Evolutionary conservation across 208 protist species (phyloP).

Genomic region (Leishmania turanica): DNA sequence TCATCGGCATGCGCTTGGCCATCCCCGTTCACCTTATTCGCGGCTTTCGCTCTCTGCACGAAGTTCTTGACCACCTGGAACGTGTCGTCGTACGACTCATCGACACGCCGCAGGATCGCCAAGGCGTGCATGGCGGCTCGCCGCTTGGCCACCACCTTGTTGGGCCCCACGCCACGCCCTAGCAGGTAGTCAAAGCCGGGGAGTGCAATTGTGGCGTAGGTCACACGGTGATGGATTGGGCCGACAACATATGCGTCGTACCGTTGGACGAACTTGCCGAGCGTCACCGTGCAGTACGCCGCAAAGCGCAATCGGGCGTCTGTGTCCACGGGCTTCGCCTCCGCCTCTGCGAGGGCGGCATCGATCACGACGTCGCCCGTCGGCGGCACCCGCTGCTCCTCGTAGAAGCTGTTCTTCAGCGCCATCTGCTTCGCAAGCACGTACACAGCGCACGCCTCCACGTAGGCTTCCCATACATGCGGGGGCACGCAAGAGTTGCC

Average conservation of each 20-base stretch:
- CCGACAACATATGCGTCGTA: conserved; percentile 60
- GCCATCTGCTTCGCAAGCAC: conserved; percentile 45
- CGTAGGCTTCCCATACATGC: conserved; percentile 65
- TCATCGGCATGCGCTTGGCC: background rate
- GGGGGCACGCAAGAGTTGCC: background rate
- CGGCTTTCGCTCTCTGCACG: background rate
- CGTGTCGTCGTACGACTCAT: conserved; percentile 63
- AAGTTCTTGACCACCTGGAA: background rate
- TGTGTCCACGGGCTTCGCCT: conserved; percentile 24
- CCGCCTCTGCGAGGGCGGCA: conserved; percentile 59
- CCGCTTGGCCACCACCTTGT: conserved; percentile 53
- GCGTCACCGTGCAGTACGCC: conserved; percentile 44
- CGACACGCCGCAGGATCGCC: conserved; percentile 68
- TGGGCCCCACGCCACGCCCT: conserved; percentile 67
- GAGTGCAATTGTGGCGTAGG: conserved; percentile 52
- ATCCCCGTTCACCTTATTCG: background rate
- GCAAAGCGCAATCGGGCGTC: conserved; percentile 28
- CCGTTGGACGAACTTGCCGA: conserved; percentile 19
- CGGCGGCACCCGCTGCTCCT: conserved; percentile 61
- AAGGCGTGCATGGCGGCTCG: conserved; percentile 84
- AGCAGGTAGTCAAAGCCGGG: conserved; percentile 66
- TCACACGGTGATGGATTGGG: conserved; percentile 51
- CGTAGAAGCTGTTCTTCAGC: conserved; percentile 60
- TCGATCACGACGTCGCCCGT: conserved; percentile 69
- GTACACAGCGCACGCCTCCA: conserved; percentile 63